Base-by-base conservation (phyloP, 2,329 filamentous ascomycete species). In the Bipolaris bicolor region DNA sequence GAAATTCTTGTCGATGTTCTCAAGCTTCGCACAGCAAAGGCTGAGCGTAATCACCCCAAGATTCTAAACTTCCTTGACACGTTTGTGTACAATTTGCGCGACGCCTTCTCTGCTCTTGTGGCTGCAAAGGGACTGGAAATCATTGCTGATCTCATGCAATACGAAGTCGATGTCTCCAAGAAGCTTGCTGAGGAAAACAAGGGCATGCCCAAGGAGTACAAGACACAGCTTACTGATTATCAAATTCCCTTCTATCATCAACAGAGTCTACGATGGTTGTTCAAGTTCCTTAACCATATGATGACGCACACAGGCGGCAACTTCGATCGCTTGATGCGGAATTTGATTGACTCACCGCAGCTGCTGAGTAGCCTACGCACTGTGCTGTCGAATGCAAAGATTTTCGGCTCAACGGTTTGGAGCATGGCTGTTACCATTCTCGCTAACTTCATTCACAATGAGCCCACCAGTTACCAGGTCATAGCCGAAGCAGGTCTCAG, bases 371-470 rank as follows among this genome's bases (percentile, higher is more conserved):
- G 90, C 55, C 83, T 99, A 49, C 88, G 91, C 52, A 84, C 88
- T 36, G 91, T 99, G 44, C 90, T 97, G 62, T 87, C 89, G 62
- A 90, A 96, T 68, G 88, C 90, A 36, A 82, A 82, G 50, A 82
- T 88, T 36, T 99, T 93, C 73, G 95, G 95, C 11, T 95, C 94
- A 2, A 89, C 95, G 57, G 92, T 98, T 5, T 99, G 95, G 95
- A 97, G 92, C 47, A 93, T 93, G 73, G 90, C 92, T 6, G 91
- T 97, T 60, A 93, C 89, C 52, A 94, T 97, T 55, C 81, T 99
- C 49, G 95, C 91, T 71, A 94, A 92, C 67, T 99, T 99, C 76
- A 96, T 99, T 68, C 96, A 99, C 78, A 97, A 98, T 72, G 95
- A 99, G 70, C 95, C 95, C 0, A 99, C 95, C 0, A 99, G 95